phyloP scores from a whole-genome alignment of 2,329 filamentous ascomycete species.

The Dactylonectria estremocensis region DNA sequence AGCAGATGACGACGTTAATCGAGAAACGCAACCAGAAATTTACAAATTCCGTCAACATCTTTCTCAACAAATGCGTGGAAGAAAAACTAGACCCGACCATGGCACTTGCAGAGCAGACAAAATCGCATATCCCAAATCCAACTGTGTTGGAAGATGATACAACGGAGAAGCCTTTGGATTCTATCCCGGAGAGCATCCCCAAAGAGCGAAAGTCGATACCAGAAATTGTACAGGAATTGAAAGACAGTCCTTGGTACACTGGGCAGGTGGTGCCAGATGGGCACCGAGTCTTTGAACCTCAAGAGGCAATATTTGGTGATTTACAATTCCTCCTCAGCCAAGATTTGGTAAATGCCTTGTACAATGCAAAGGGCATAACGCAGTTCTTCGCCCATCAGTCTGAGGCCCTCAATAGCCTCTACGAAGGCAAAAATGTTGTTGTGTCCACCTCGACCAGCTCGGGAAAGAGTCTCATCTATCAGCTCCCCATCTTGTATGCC shows the following conservation, averaged over 20 bases:
- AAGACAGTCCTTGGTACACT: constrained; percentile 87
- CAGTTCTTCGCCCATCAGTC: constrained; percentile 93
- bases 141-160: constrained; percentile 57
- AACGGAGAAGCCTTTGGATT: constrained; percentile 55
- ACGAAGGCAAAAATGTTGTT: constrained; percentile 88
- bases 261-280: constrained; percentile 95
- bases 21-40: constrained; percentile 93
- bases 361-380: constrained; percentile 90
- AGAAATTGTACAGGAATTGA: constrained; percentile 89
- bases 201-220: constrained; percentile 84
- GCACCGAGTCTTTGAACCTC: constrained; percentile 90
- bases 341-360: constrained; percentile 93
- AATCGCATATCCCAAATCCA: constrained; percentile 74
- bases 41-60: constrained; percentile 80
- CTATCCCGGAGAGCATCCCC: constrained; percentile 81
- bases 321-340: constrained; percentile 91
- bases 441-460: constrained; percentile 96
- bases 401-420: constrained; percentile 90
- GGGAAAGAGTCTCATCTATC: constrained; percentile 98
- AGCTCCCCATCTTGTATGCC: constrained; percentile 90
- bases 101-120: constrained; percentile 71
- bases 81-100: constrained; percentile 78
- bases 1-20: constrained; percentile 90
- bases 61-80: constrained; percentile 80
- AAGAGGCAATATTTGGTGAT: constrained; percentile 85